Conservation (phyloP, 805 yeast species). For the Starmerella floricola region DNA sequence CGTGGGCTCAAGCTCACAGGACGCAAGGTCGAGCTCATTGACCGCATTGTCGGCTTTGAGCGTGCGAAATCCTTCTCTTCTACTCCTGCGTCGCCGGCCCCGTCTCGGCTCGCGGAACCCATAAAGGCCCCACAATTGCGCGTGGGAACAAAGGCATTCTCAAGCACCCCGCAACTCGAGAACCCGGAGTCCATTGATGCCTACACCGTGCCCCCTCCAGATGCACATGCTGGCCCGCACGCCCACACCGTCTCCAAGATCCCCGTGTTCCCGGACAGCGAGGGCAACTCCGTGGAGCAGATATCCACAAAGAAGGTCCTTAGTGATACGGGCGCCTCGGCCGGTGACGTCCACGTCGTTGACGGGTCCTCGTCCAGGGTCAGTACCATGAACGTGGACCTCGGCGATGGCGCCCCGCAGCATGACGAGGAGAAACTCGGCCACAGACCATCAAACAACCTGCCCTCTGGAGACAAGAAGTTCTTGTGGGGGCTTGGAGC, state of each 20-base stretch:
- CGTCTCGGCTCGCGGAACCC: too few relatives aligned
- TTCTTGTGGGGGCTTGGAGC: conserved; percentile 29
- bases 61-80: conserved; percentile 18
- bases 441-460: conserved; percentile 17
- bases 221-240: conserved; percentile 27
- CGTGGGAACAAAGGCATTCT: conserved; percentile 6
- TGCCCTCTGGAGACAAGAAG: conserved; percentile 26
- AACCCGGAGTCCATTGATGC: conserved; percentile 4
- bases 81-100: neutral
- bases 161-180: conserved; percentile 11
- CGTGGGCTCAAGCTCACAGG: conserved; percentile 55
- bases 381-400: conserved; percentile 24
- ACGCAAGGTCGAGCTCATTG: conserved; percentile 44
- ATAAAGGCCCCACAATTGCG: neutral
- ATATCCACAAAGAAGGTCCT: conserved; percentile 2
- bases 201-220: conserved; percentile 16
- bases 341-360: conserved; percentile 23
- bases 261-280: conserved; percentile 25
- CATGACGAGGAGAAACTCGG: conserved; percentile 14
- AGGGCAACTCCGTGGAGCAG: conserved; percentile 10
- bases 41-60: conserved; percentile 25
- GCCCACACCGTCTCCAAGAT: conserved; percentile 22
- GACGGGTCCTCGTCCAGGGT: conserved; percentile 18
- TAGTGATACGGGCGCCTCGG: conserved; percentile 18
- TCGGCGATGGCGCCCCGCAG: conserved; percentile 17